These are phyloP conservation scores for Dovyalis caffra DNA, from an alignment of 345 rosid species.

Conservation along the genomic window DNA sequence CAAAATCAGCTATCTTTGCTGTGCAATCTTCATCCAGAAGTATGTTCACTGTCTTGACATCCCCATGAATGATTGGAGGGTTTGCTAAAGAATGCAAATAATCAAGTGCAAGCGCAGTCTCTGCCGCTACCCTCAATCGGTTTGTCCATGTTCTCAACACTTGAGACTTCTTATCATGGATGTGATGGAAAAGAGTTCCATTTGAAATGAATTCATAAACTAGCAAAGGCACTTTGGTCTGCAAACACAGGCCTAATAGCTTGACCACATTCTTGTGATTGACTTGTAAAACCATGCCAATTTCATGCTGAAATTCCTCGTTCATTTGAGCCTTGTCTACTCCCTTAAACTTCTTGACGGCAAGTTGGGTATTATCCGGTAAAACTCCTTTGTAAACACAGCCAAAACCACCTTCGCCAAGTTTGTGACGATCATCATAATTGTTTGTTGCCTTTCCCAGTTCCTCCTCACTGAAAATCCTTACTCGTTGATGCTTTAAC, in stretches of 20 bases:
- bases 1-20: slow-evolving; percentile 27
- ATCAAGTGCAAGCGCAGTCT: slow-evolving; percentile 17
- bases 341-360: slow-evolving; percentile 10
- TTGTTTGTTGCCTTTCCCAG: slow-evolving; percentile 29
- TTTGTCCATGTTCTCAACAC: slow-evolving; percentile 20
- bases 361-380: neutral
- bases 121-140: slow-evolving; percentile 15
- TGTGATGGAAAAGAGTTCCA: slow-evolving; percentile 8
- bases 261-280: slow-evolving; percentile 27
- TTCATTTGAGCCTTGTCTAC: neutral
- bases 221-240: neutral
- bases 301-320: slow-evolving; percentile 15
- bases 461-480: slow-evolving; percentile 27
- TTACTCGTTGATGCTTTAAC: slow-evolving; percentile 26
- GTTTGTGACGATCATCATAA: slow-evolving; percentile 7
- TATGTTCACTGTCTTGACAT: slow-evolving; percentile 5
- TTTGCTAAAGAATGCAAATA: slow-evolving; percentile 22
- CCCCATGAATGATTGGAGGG: slow-evolving; percentile 30
- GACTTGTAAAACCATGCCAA: slow-evolving; percentile 9
- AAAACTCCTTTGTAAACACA: slow-evolving; percentile 25
- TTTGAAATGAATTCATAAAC: neutral
- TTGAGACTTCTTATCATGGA: slow-evolving; percentile 8
- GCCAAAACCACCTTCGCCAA: slow-evolving; percentile 33
- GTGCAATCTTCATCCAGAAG: neutral
- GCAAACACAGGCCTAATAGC: slow-evolving; percentile 15